These are phyloP conservation scores for Eimeria necatrix DNA, from an alignment of 169 alveolate species.

Conservation along the genomic window DNA sequence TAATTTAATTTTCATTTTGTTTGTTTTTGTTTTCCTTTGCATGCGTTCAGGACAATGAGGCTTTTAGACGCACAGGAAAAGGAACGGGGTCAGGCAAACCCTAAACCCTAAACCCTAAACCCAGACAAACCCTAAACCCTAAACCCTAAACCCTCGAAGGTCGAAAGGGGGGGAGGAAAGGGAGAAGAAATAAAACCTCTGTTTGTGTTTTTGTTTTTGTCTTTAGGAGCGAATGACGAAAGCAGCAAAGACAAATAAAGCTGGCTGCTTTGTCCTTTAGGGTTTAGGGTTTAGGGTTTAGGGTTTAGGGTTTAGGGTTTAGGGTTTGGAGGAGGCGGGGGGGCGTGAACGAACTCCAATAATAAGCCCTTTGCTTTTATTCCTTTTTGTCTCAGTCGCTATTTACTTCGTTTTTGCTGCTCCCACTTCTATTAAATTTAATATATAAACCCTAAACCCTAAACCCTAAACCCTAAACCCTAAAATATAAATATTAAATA, in stretches of 20 bases:
- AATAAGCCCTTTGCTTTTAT: neutral
- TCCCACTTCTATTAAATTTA: neutral
- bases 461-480: neutral
- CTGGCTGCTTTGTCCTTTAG: neutral
- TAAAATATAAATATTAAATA: no score
- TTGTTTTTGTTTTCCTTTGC: no score
- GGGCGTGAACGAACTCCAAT: no score
- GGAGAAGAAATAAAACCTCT: neutral
- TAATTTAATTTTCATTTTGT: no score
- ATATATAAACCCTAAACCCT: neutral
- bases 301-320: constrained; percentile 11
- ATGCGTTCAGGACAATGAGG: neutral
- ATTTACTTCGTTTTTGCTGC: neutral
- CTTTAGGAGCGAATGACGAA: neutral
- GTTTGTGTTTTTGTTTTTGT: neutral
- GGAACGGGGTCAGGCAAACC: neutral
- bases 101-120: neutral
- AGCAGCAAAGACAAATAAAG: neutral
- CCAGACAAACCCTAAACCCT: neutral
- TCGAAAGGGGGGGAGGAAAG: neutral
- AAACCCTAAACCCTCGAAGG: neutral
- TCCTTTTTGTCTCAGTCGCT: neutral
- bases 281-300: constrained; percentile 15
- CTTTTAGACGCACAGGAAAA: neutral
- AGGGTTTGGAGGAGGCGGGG: neutral